Conservation (phyloP, 2,329 filamentous ascomycete species). For the Hypocreales sp. region DNA sequence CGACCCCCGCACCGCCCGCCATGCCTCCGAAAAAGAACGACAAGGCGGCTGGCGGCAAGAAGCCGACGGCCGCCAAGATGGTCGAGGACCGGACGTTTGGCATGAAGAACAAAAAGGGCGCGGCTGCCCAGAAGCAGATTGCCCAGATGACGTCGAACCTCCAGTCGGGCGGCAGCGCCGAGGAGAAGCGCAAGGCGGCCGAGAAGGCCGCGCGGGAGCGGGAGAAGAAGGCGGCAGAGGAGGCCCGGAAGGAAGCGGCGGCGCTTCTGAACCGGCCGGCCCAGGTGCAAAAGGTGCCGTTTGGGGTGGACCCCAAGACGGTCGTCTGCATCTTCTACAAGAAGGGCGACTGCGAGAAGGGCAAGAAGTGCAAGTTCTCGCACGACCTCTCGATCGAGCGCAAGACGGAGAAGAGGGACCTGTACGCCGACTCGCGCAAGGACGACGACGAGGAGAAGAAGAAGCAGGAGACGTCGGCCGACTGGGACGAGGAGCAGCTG, state of each 20-base stretch:
- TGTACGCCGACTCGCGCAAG: slow-evolving; percentile 74
- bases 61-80: slow-evolving; percentile 39
- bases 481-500: slow-evolving; percentile 97
- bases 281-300: slow-evolving; percentile 93
- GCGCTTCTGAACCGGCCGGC: slow-evolving; percentile 81
- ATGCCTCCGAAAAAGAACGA: slow-evolving; percentile 61
- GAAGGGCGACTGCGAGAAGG: slow-evolving; percentile 95
- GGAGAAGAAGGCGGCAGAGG: slow-evolving; percentile 83
- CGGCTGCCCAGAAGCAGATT: slow-evolving; percentile 78
- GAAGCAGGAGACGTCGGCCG: slow-evolving; percentile 82
- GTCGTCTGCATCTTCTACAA: slow-evolving; percentile 95
- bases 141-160: slow-evolving; percentile 64
- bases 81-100: slow-evolving; percentile 96
- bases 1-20: slow-evolving; percentile 21
- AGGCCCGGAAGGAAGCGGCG: slow-evolving; percentile 64
- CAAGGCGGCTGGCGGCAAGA: slow-evolving; percentile 37
- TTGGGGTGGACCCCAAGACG: slow-evolving; percentile 96
- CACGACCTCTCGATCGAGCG: slow-evolving; percentile 82
- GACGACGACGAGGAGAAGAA: slow-evolving; percentile 57
- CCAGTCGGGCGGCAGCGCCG: slow-evolving; percentile 60
- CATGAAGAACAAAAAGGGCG: slow-evolving; percentile 99
- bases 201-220: slow-evolving; percentile 55
- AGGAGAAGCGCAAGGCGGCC: slow-evolving; percentile 67
- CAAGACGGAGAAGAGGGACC: slow-evolving; percentile 79
- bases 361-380: slow-evolving; percentile 93